Conservation (phyloP, 192 early-diverging fungal species). For the Pilaira anomala region DNA sequence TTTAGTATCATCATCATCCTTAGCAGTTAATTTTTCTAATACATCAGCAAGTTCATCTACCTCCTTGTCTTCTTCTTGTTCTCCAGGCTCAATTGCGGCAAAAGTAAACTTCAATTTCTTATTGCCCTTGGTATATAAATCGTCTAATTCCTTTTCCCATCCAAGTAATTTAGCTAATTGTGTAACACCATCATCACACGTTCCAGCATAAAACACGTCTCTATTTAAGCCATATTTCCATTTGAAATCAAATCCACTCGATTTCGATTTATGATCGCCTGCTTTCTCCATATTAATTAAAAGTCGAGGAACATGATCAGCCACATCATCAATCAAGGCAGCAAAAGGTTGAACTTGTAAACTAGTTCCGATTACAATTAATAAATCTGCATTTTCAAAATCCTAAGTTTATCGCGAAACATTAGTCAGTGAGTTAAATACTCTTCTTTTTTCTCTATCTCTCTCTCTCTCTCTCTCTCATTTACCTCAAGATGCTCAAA, state of each 20-base stretch:
- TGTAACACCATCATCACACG: constrained; percentile 77
- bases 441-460: no score
- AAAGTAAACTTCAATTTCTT: constrained; percentile 27
- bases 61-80: constrained; percentile 13
- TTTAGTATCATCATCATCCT: not conserved
- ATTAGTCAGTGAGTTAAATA: no score
- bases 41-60: constrained; percentile 23
- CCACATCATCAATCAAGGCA: constrained; percentile 65
- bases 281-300: constrained; percentile 87
- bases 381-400: constrained; percentile 73
- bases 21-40: constrained; percentile 19
- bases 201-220: constrained; percentile 78
- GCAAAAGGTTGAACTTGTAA: constrained; percentile 91
- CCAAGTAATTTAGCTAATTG: constrained; percentile 70
- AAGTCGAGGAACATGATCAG: constrained; percentile 68
- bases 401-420: no score
- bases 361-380: constrained; percentile 94
- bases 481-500: constrained; percentile 47
- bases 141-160: constrained; percentile 47
- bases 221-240: constrained; percentile 61
- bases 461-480: no score
- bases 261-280: constrained; percentile 43
- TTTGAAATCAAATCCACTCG: constrained; percentile 78
- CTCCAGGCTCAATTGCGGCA: constrained; percentile 13
- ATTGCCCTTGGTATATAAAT: constrained; percentile 20